A percentile compares a stretch with the other conserved stretches of the same genome.
Evolutionary conservation across 23 red algal species (phyloP).

Genomic region (Cyanidium caldarium): DNA sequence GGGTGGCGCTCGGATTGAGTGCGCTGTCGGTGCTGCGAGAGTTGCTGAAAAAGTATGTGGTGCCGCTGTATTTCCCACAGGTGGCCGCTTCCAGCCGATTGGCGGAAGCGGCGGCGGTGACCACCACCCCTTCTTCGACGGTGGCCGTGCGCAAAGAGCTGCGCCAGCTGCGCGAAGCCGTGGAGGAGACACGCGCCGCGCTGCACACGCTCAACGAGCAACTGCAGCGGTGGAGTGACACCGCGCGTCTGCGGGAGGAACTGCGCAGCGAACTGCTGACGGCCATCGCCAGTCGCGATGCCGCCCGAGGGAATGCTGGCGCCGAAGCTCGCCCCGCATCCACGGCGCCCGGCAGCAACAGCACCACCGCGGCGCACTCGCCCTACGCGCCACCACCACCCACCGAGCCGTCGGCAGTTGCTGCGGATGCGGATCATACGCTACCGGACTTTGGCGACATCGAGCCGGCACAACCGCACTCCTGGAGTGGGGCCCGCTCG

Average conservation of each 20-base stretch:
- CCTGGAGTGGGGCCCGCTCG: too few species aligned
- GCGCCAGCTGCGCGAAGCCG: neutral
- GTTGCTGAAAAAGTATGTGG: conserved; percentile 21
- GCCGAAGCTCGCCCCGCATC: neutral
- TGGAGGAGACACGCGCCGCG: neutral
- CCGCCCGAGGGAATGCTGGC: neutral
- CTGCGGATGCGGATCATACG: neutral
- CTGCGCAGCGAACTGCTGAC: neutral
- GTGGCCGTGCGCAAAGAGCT: neutral
- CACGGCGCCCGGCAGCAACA: neutral
- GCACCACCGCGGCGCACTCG: neutral
- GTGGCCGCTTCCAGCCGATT: too few species aligned
- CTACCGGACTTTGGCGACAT: neutral
- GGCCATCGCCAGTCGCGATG: too few species aligned
- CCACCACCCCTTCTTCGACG: neutral
- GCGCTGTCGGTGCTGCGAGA: conserved; percentile 3
- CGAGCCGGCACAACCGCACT: too few species aligned
- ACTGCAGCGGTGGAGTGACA: neutral
- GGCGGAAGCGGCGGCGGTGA: neutral
- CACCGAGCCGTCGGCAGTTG: neutral
- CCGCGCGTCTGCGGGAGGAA: neutral
- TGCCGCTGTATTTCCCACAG: conserved; percentile 14
- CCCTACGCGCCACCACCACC: neutral
- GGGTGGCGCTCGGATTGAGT: neutral
- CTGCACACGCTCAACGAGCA: neutral